Base-by-base conservation (phyloP, 768 basidiomycete species). In the Pleurotus djamor region DNA sequence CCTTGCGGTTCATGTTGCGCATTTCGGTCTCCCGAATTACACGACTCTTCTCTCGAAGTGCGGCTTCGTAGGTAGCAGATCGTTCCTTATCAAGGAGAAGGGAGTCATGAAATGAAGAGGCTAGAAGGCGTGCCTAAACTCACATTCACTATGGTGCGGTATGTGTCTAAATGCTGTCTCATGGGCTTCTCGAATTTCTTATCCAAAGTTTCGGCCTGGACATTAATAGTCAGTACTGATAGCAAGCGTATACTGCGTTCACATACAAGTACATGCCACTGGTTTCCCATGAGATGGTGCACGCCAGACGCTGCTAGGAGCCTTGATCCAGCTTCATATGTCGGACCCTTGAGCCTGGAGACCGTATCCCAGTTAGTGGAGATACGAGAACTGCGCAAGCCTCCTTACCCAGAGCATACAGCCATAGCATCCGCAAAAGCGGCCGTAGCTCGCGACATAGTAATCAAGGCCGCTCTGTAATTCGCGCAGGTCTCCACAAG, bases 241-340 rank as follows among this genome's bases (percentile, higher is more conserved):
- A 10, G 38, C 14, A 38, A 38, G 59, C 55, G 37, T 9, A 43
- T 57, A 47, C 48, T 57, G 59, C 7, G 21, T 48, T 45, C 48
- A 79, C 87, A 61, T 61, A 94, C 93, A 69, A 98, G 76, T 59
- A 98, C 86, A 71, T 94, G 92, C 83, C 92, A 94, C 64, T 96
- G 92, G 69, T 96, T 96, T 52, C 89, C 87, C 65, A 96, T 88
- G 63, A 98, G 83, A 71, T 96, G 91, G 71, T 96, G 93, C 47
- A 98, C 75, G 4, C 96, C 95, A 16, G 91, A 87, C 32, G 91
- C 87, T 33, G 92, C 94, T 67, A 94, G 91, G 48, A 96, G 76
- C 60, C 91, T 82, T 21, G 90, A 89, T 9, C 91, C 90, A 28
- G 90, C 76, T 68, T 94, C 91, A 67, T 92, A 91, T 35, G 82